These are phyloP conservation scores for Phytophthora pinifolia DNA, from an alignment of 352 stramenopile genomes.

Conservation along the genomic window DNA sequence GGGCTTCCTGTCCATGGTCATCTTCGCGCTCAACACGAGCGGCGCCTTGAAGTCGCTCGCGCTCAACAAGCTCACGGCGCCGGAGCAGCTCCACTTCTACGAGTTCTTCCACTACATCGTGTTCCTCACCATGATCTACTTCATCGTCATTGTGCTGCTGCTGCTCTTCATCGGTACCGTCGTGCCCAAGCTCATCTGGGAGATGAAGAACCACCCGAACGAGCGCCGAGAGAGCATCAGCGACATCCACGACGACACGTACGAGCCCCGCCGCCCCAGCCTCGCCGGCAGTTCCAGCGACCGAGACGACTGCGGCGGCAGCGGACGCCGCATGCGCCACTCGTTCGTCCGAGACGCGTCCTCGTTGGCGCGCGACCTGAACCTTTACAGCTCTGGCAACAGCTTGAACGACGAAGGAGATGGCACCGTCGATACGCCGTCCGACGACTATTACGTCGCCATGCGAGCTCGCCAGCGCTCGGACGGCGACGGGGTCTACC, in stretches of 20 bases:
- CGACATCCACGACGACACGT: conserved; percentile 32
- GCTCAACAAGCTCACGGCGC: conserved; percentile 44
- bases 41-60: conserved; percentile 59
- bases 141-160: conserved; percentile 83
- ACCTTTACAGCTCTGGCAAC: conserved; percentile 17
- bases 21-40: conserved; percentile 87
- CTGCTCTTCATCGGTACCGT: conserved; percentile 85
- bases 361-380: conserved; percentile 21
- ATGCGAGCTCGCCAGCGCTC: conserved; percentile 18
- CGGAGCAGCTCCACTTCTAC: conserved; percentile 83
- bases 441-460: conserved; percentile 26
- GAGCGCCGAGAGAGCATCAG: conserved; percentile 27
- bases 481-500: conserved; percentile 13
- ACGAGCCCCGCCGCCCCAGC: conserved; percentile 20
- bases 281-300: conserved; percentile 24
- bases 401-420: conserved; percentile 20
- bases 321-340: conserved; percentile 25
- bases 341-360: conserved; percentile 32
- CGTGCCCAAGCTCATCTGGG: conserved; percentile 78
- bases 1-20: conserved; percentile 88
- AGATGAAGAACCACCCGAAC: conserved; percentile 36
- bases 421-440: conserved; percentile 24
- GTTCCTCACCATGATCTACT: conserved; percentile 90
- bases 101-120: conserved; percentile 92
- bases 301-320: conserved; percentile 24